A percentile compares a stretch with the other conserved stretches of the same genome.
Evolutionary conservation across 495 filamentous ascomycete species (phyloP).

Genomic region (Penicillium dipodomyicola): DNA sequence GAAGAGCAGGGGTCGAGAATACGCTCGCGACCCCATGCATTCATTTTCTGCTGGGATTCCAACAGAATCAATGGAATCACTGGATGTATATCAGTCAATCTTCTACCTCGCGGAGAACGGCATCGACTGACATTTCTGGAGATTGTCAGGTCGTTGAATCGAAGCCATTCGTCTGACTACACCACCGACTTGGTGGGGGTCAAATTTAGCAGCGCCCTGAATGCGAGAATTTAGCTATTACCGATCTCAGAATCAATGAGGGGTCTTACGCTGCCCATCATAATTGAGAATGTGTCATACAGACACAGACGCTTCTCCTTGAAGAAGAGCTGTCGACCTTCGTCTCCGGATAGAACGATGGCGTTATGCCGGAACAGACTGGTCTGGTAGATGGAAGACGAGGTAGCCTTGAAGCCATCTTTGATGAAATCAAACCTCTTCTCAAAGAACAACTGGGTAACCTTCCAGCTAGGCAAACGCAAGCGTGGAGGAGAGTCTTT

Average conservation of each 20-base stretch:
- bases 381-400: constrained; percentile 5
- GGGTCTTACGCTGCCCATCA: constrained; percentile 5
- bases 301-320: constrained; percentile 3
- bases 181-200: constrained; percentile 1
- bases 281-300: constrained; percentile 1
- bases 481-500: background rate
- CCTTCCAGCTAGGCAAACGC: background rate
- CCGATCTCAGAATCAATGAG: background rate
- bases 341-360: constrained; percentile 7
- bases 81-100: background rate
- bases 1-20: constrained; percentile 12
- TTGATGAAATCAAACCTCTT: constrained; percentile 8
- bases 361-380: background rate
- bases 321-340: constrained; percentile 8
- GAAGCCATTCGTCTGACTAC: constrained; percentile 3
- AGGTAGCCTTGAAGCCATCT: constrained; percentile 2
- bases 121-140: background rate
- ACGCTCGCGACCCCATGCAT: constrained; percentile 1
- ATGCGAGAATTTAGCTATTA: background rate
- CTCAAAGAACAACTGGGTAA: background rate
- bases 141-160: constrained; percentile 1
- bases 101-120: background rate
- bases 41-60: constrained; percentile 6
- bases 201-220: background rate
- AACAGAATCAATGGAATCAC: constrained; percentile 12